phyloP scores from a whole-genome alignment of 805 yeast genomes.

The Priceomyces carsonii region DNA sequence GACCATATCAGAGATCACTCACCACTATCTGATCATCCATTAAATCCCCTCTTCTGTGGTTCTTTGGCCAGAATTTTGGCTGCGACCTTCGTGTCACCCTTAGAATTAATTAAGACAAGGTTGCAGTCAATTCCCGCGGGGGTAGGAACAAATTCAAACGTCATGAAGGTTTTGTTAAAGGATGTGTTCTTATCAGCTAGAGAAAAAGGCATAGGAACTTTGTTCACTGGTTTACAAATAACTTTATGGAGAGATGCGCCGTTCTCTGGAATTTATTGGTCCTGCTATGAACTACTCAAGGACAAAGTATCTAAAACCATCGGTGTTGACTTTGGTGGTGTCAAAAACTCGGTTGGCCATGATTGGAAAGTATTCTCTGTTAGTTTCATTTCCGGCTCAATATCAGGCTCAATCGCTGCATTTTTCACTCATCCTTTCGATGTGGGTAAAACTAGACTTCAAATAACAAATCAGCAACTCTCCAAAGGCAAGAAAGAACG shows the following conservation, averaged over 20 bases:
- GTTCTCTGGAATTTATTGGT: conserved; percentile 94
- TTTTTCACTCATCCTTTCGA: conserved; percentile 91
- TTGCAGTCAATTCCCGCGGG: conserved; percentile 81
- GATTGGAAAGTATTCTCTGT: conserved; percentile 53
- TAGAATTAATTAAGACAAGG: conserved; percentile 85
- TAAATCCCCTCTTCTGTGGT: conserved; percentile 86
- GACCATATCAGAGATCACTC: conserved; percentile 82
- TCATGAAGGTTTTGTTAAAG: conserved; percentile 47
- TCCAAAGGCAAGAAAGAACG: conserved; percentile 24
- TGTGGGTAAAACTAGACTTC: conserved; percentile 93
- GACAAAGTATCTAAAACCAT: conserved; percentile 19
- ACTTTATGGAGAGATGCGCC: conserved; percentile 98
- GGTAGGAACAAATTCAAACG: conserved; percentile 21
- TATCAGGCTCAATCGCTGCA: conserved; percentile 86
- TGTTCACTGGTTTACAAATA: conserved; percentile 83
- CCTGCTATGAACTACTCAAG: conserved; percentile 64
- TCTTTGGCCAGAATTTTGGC: conserved; percentile 79
- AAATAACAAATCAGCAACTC: conserved; percentile 48
- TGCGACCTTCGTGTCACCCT: conserved; percentile 82
- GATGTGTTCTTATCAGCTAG: conserved; percentile 56
- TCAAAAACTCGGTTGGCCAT: conserved; percentile 13
- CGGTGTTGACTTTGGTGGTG: conserved; percentile 22
- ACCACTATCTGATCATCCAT: conserved; percentile 40
- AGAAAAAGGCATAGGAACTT: conserved; percentile 56
- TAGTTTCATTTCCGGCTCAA: conserved; percentile 78